A percentile compares a stretch with the other conserved stretches of the same genome.
phyloP scores from a whole-genome alignment of 1,284 basidiomycete genomes.

The Boletus smithii region DNA sequence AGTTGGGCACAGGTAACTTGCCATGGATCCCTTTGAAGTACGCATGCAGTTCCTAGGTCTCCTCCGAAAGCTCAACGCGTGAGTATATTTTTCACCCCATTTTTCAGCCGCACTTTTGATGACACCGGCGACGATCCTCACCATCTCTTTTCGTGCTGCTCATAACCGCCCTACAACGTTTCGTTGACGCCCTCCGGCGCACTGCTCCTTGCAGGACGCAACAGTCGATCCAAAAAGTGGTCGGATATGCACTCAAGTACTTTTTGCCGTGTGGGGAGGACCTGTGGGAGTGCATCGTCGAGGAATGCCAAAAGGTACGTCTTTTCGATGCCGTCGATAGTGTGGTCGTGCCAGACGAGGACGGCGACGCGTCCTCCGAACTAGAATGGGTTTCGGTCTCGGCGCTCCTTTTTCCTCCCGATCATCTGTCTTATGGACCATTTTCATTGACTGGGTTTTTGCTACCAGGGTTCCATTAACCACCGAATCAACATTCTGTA shows the following conservation, averaged over 20 bases:
- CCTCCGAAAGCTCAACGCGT: conserved; percentile 76
- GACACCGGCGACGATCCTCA: too few relatives aligned
- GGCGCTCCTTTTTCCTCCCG: too few relatives aligned
- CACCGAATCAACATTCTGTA: conserved; percentile 91
- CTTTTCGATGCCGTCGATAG: background rate
- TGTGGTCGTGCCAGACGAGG: too few relatives aligned
- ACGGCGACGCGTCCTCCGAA: too few relatives aligned
- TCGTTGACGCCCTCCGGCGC: background rate
- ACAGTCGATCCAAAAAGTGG: conserved; percentile 87
- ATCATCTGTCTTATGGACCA: background rate
- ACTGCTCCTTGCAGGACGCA: conserved; percentile 64
- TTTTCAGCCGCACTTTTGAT: background rate
- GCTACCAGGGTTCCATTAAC: conserved; percentile 75
- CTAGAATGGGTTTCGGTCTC: background rate
- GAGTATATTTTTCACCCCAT: too few relatives aligned
- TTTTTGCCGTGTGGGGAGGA: conserved; percentile 83
- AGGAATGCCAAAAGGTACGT: conserved; percentile 81
- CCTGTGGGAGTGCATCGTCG: conserved; percentile 91
- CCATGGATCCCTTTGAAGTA: conserved; percentile 88
- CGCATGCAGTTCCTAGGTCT: conserved; percentile 80
- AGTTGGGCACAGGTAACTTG: background rate
- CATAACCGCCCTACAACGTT: background rate
- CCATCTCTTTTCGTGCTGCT: background rate
- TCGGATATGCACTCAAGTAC: conserved; percentile 83
- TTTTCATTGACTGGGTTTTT: background rate